Percentiles rank a stretch among this genome's conserved stretches.
Conservation (phyloP, 176 grass and related monocot genomes). For the Microstegium vimineum region DNA sequence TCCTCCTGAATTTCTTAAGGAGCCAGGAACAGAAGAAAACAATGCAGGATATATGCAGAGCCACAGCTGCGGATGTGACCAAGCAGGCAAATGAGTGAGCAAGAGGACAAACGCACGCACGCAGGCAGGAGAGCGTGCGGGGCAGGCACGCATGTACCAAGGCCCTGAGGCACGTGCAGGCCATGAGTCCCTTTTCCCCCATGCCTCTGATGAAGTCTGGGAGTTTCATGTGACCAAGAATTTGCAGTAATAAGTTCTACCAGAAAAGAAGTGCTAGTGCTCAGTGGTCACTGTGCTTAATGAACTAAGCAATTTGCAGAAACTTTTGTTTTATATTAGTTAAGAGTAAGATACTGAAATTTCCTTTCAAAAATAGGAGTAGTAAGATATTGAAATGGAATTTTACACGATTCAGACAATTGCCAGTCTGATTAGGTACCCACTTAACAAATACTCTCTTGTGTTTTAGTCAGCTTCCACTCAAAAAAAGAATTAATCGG, state of each 20-base stretch:
- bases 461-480: conserved; percentile 20
- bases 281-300: background rate
- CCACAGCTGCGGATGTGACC: background rate
- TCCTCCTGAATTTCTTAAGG: conserved; percentile 16
- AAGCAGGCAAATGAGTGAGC: conserved; percentile 16
- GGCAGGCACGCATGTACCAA: conserved; percentile 6
- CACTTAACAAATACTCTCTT: background rate
- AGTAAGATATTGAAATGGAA: background rate
- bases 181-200: background rate
- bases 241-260: background rate
- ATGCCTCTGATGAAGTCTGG: background rate
- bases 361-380: background rate
- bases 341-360: background rate
- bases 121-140: background rate
- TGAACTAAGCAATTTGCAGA: background rate
- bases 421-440: background rate
- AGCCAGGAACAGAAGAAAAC: conserved; percentile 5
- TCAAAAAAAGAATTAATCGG: background rate
- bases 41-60: conserved; percentile 2
- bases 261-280: background rate
- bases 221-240: conserved; percentile 2
- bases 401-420: conserved; percentile 17
- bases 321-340: background rate
- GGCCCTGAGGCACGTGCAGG: conserved; percentile 24
- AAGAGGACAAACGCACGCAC: conserved; percentile 32